Percentiles rank a stretch among this genome's conserved stretches.
These are phyloP conservation scores for Sclerotinia borealis DNA, from an alignment of 2,329 filamentous ascomycete genomes.

Conservation along the genomic window DNA sequence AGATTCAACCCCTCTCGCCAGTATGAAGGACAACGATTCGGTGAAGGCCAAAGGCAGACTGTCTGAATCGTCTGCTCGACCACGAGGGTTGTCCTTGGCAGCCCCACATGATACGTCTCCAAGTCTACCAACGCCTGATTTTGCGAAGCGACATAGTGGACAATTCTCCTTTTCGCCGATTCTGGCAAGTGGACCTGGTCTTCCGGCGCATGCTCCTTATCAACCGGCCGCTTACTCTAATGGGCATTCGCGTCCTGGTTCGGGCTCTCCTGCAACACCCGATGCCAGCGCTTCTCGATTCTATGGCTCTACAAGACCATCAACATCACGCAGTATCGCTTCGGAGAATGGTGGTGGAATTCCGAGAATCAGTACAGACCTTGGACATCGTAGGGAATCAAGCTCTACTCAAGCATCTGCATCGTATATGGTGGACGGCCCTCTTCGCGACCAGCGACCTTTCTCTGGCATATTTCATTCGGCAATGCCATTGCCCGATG, in stretches of 20 bases:
- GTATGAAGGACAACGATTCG: neutral
- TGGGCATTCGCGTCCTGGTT: constrained; percentile 49
- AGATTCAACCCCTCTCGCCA: constrained; percentile 26
- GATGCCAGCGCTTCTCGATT: constrained; percentile 40
- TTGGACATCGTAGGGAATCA: constrained; percentile 45
- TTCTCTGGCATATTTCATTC: constrained; percentile 81
- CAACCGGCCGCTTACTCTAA: constrained; percentile 43
- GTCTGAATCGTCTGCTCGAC: constrained; percentile 36
- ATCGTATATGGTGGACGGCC: constrained; percentile 35
- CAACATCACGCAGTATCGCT: constrained; percentile 55
- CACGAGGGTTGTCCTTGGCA: constrained; percentile 55
- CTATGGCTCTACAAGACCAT: constrained; percentile 39
- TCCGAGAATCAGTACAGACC: constrained; percentile 48
- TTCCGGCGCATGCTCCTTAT: constrained; percentile 49
- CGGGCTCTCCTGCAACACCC: constrained; percentile 50
- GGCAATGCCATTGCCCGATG: constrained; percentile 73
- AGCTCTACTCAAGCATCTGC: constrained; percentile 49
- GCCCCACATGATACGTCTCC: constrained; percentile 51
- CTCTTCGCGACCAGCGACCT: constrained; percentile 35
- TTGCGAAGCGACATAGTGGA: constrained; percentile 58
- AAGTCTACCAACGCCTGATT: constrained; percentile 59
- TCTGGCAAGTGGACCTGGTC: constrained; percentile 38
- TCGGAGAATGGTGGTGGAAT: constrained; percentile 39
- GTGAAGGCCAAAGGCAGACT: constrained; percentile 21
- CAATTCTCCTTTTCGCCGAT: constrained; percentile 58